Evolutionary conservation across 1,139 yeast species (phyloP).

Genomic region (Eremothecium sinecaudum): DNA sequence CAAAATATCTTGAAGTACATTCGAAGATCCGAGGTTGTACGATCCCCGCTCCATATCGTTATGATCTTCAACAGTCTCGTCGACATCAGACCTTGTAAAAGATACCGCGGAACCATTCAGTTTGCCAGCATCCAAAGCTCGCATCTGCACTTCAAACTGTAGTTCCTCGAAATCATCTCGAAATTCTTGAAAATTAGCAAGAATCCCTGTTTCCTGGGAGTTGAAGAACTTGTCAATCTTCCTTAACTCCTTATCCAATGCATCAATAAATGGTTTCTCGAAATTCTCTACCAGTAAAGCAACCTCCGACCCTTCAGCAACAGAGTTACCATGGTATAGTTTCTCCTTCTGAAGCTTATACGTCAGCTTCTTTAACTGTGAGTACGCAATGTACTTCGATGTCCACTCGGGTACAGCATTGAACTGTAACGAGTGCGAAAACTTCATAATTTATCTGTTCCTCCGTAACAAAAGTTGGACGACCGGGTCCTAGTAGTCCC

Average conservation of each 20-base stretch:
- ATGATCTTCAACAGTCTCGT: slow-evolving; percentile 5
- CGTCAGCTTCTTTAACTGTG: slow-evolving; percentile 56
- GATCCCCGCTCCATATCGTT: neutral
- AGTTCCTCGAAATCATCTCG: slow-evolving; percentile 36
- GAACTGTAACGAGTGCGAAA: slow-evolving; percentile 64
- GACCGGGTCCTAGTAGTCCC: too few species aligned
- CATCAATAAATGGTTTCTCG: slow-evolving; percentile 35
- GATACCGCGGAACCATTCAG: slow-evolving; percentile 5
- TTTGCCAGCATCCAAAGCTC: slow-evolving; percentile 3
- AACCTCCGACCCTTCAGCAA: slow-evolving; percentile 11
- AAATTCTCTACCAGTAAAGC: slow-evolving; percentile 18
- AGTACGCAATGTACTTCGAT: slow-evolving; percentile 62
- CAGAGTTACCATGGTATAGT: slow-evolving; percentile 23
- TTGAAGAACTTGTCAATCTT: slow-evolving; percentile 54
- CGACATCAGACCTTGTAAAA: slow-evolving; percentile 3
- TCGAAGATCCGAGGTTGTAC: neutral
- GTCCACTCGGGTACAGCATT: slow-evolving; percentile 78
- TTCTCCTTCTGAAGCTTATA: slow-evolving; percentile 57
- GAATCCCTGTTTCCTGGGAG: slow-evolving; percentile 45
- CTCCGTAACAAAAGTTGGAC: too few species aligned
- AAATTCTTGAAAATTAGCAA: slow-evolving; percentile 41
- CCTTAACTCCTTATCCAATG: slow-evolving; percentile 47
- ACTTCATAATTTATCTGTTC: too few species aligned
- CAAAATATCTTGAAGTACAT: neutral
- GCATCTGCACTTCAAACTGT: slow-evolving; percentile 14